Base-by-base conservation (phyloP, 2,329 filamentous ascomycete species). In the Trichophyton mentagrophytes region DNA sequence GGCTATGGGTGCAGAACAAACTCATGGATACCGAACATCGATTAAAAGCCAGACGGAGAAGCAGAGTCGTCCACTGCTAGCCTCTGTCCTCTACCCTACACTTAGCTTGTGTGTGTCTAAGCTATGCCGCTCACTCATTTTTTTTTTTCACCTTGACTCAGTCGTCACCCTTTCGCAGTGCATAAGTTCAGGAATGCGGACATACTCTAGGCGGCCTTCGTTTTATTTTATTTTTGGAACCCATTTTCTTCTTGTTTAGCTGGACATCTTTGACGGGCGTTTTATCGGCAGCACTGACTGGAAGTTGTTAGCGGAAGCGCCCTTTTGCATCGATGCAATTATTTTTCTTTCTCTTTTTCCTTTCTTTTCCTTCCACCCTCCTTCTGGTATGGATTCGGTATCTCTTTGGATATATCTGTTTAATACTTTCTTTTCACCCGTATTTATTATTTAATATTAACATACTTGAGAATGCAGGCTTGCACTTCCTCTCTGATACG, bases 1-100 rank as follows among this genome's bases (percentile, higher is more conserved):
- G 64, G 30, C 25, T 63, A 60, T 66, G 64, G 64, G 62, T 66
- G 53, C 64, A 66, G 60, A 66, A 66, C 42, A 61, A 59, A 33
- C 60, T 66, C 57, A 65, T 66, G 64, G 64, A 65, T 25, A 64
- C 64, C 6, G 64, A 66, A 46, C 62, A 63, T 33, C 59, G 64
- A 36, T 58, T 66, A 3, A 66, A 65, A 33, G 63, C 63, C n/a
- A 51, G 64, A 33, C 58, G 63, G n/a, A 61, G 59, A 53, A 63
- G 61, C 33, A 64, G 62, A 13, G 61, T 66, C 38, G 15, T 61
- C 42, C 59, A 56, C 8, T 57, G 38, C 27, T 27, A 30, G 22
- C 49, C 8, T 22, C n/a, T 3, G 33, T 38, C 27, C 17, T n/a
- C 11, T 42, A 46, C n/a, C 6, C 42, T 15, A 46, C 11, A 17